A percentile compares a stretch with the other conserved stretches of the same genome.
Evolutionary conservation across 1,139 yeast species (phyloP).

Genomic region (Zhuliangozyma parablackwelliae): DNA sequence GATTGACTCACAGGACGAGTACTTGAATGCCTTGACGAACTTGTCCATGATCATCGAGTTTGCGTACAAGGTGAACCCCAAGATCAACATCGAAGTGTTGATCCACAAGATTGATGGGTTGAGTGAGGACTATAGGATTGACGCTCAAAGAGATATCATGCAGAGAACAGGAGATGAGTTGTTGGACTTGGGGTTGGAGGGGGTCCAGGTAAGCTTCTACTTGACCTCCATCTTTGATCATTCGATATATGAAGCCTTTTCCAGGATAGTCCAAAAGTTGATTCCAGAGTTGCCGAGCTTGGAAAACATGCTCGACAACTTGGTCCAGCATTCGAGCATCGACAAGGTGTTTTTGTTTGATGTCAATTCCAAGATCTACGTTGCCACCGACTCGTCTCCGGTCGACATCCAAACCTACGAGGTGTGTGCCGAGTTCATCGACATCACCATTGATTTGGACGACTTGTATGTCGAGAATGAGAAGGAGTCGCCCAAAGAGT

Average conservation of each 20-base stretch:
- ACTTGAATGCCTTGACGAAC: conserved; percentile 84
- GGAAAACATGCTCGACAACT: conserved; percentile 82
- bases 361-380: conserved; percentile 88
- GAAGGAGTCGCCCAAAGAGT: conserved; percentile 21
- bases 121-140: conserved; percentile 87
- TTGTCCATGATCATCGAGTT: conserved; percentile 84
- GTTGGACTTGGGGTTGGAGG: conserved; percentile 82
- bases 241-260: conserved; percentile 91
- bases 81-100: conserved; percentile 82
- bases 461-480: conserved; percentile 52
- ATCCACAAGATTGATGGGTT: conserved; percentile 95
- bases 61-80: conserved; percentile 82
- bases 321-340: conserved; percentile 84
- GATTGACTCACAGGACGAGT: conserved; percentile 93
- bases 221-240: conserved; percentile 93
- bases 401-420: conserved; percentile 94
- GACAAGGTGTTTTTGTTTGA: conserved; percentile 93
- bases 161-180: conserved; percentile 93
- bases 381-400: conserved; percentile 94
- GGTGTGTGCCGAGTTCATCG: conserved; percentile 95
- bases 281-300: conserved; percentile 85
- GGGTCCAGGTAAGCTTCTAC: conserved; percentile 87
- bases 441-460: conserved; percentile 85
- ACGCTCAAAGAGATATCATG: conserved; percentile 94
- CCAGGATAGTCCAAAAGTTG: conserved; percentile 85